A percentile compares a stretch with the other conserved stretches of the same genome.
phyloP scores from a whole-genome alignment of 2,329 filamentous ascomycete genomes.

The Fusarium nodosum region DNA sequence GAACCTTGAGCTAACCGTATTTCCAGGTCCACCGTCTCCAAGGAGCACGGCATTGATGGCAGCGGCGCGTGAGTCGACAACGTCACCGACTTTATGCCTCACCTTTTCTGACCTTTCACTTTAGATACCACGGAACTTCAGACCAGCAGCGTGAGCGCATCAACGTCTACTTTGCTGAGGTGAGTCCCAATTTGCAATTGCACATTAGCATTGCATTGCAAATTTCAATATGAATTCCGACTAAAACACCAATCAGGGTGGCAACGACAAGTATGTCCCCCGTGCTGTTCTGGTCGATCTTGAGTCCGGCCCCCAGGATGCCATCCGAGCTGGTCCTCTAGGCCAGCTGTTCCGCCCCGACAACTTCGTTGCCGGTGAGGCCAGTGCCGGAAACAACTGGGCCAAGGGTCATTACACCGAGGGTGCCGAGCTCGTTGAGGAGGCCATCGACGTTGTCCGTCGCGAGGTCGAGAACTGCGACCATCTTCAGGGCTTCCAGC shows the following conservation, averaged over 20 bases:
- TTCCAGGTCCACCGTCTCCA: slow-evolving; percentile 79
- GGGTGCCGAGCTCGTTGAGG: slow-evolving; percentile 97
- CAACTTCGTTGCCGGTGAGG: slow-evolving; percentile 99
- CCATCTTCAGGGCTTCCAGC: slow-evolving; percentile 99
- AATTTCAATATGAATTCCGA: neutral
- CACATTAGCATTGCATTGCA: too few relatives aligned
- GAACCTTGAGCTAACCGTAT: neutral
- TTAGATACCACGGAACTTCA: slow-evolving; percentile 85
- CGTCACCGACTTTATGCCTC: slow-evolving; percentile 15
- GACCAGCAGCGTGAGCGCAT: slow-evolving; percentile 99
- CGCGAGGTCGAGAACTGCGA: slow-evolving; percentile 99
- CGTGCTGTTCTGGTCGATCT: slow-evolving; percentile 99
- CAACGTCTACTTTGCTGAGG: slow-evolving; percentile 98
- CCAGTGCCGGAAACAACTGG: slow-evolving; percentile 99
- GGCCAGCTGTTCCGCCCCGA: slow-evolving; percentile 99
- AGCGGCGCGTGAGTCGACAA: slow-evolving; percentile 78
- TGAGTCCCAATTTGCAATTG: slow-evolving; percentile 49
- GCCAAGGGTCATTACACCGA: slow-evolving; percentile 99
- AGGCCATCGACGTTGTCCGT: slow-evolving; percentile 97
- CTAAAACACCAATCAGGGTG: slow-evolving; percentile 70
- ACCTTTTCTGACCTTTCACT: slow-evolving; percentile 12
- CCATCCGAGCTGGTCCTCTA: slow-evolving; percentile 96
- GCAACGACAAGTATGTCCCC: slow-evolving; percentile 98
- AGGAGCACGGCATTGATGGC: slow-evolving; percentile 96
- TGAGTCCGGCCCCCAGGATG: slow-evolving; percentile 99